These are phyloP conservation scores for Saccharum spontaneum DNA, from an alignment of 176 grass and related monocot genomes.

Conservation along the genomic window DNA sequence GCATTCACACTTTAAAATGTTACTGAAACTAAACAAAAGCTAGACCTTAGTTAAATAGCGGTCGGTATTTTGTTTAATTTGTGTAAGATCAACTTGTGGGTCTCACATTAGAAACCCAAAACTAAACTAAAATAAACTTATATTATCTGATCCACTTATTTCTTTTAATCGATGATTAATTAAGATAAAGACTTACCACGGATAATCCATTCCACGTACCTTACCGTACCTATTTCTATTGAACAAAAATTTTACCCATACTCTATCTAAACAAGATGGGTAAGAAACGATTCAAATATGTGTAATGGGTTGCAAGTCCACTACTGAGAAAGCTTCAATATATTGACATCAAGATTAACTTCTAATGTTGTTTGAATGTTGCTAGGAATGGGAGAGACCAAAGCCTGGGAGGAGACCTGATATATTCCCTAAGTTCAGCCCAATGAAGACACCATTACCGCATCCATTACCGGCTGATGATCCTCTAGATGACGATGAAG, in stretches of 20 bases:
- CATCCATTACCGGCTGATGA: conserved; percentile 68
- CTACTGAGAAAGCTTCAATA: not conserved
- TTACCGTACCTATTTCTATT: not conserved
- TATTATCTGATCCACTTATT: not conserved
- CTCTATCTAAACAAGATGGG: too few species aligned
- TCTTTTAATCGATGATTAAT: not conserved
- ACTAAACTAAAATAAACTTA: not conserved
- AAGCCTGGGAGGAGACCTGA: conserved; percentile 82
- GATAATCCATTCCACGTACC: too few species aligned
- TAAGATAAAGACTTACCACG: too few species aligned
- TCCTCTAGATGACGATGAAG: conserved; percentile 74
- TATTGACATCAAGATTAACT: conserved; percentile 28
- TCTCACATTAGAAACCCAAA: not conserved
- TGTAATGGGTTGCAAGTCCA: too few species aligned
- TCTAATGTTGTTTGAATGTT: not conserved
- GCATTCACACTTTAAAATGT: too few species aligned
- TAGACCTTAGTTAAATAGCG: too few species aligned
- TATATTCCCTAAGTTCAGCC: conserved; percentile 82
- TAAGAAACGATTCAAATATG: too few species aligned
- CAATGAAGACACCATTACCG: conserved; percentile 83
- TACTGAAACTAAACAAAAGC: too few species aligned
- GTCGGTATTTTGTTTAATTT: too few species aligned
- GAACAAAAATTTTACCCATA: not conserved
- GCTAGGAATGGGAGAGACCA: conserved; percentile 74
- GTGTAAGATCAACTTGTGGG: too few species aligned